These are phyloP conservation scores for Pseudogymnoascus sp. DNA, from an alignment of 2,329 filamentous ascomycete genomes.

Conservation along the genomic window DNA sequence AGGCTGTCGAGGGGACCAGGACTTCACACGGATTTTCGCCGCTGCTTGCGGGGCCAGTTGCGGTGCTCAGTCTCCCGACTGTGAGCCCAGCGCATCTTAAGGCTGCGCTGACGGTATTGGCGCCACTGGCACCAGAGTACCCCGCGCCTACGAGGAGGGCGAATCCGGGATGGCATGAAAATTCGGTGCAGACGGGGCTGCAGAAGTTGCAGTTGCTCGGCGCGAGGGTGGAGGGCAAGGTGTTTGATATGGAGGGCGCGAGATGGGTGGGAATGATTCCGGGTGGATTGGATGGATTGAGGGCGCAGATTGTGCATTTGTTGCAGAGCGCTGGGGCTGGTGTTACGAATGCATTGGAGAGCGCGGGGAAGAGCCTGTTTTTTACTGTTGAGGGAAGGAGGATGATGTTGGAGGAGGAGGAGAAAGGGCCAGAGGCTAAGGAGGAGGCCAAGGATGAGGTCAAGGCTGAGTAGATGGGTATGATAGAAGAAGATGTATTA, in stretches of 20 bases:
- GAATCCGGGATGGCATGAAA: conserved; percentile 75
- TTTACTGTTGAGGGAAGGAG: conserved; percentile 78
- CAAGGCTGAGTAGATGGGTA: conserved; percentile 17
- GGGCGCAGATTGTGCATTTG: conserved; percentile 72
- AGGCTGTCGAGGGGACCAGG: conserved; percentile 35
- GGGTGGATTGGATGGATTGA: conserved; percentile 71
- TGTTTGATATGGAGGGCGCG: conserved; percentile 34
- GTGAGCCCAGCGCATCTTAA: conserved; percentile 81
- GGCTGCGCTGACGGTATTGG: conserved; percentile 68
- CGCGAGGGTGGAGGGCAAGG: conserved; percentile 71
- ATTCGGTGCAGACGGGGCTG: conserved; percentile 68
- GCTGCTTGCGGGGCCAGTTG: conserved; percentile 73
- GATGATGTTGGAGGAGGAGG: conserved; percentile 71
- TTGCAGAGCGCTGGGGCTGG: conserved; percentile 73
- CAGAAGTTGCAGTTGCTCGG: conserved; percentile 83
- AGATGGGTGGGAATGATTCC: conserved; percentile 70
- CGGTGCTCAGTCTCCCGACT: conserved; percentile 68
- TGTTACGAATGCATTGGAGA: conserved; percentile 71
- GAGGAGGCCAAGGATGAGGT: conserved; percentile 17
- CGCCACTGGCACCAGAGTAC: conserved; percentile 64
- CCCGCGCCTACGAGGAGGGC: conserved; percentile 68
- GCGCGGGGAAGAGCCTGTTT: conserved; percentile 73
- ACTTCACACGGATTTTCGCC: conserved; percentile 58
- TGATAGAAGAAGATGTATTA: conserved; percentile 8
- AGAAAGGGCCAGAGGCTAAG: conserved; percentile 17